Base-by-base conservation (phyloP, 2,329 filamentous ascomycete species). In the Coniochaeta sp. region DNA sequence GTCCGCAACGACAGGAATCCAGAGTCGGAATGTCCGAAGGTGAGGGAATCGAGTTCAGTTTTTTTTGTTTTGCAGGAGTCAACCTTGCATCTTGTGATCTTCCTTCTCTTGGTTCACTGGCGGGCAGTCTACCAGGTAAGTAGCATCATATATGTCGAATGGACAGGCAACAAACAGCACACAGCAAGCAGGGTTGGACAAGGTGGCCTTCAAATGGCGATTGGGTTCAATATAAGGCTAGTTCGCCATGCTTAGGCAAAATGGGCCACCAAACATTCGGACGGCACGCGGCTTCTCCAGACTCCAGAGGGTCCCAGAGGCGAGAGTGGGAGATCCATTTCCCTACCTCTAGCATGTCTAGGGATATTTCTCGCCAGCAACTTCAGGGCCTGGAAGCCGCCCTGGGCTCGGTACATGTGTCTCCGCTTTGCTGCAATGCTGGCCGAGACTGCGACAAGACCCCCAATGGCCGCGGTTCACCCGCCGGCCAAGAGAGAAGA, bases 161-260 rank as follows among this genome's bases (percentile, higher is more conserved):
- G 26, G 54, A 38, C 30, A 38, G 54, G 17, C 30, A 55, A 28
- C 54, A 19, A 55, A 5, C 19, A 24, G 34, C 30, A 55, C 36
- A 28, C 54, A 19, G 36, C 17, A 8, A 24, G 34, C 30, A 55
- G 47, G 54, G 30, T 55, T 55, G 54, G 54, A 19, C 54, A 55
- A 8, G 34, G 34, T 34, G 54, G 17, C 30, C n/a, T 55, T 36
- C 30, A 55, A 55, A 38, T 26, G 54, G 54, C 54, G 54, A 55
- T 55, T 36, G 54, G 30, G 54, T 36, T 55, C 54, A 55, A 55
- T 55, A 55, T 55, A 55, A 55, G 54, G 54, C n/a, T 55, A 55
- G n/a, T 36, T 36, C 28, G n/a, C 54, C 32, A 24, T 52, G 4
- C 54, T 55, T 55, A 55, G 54, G 54, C 54, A 55, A 55, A 55